phyloP scores from a whole-genome alignment of 257 asterid genomes.

The Solanum bulbocastanum region DNA sequence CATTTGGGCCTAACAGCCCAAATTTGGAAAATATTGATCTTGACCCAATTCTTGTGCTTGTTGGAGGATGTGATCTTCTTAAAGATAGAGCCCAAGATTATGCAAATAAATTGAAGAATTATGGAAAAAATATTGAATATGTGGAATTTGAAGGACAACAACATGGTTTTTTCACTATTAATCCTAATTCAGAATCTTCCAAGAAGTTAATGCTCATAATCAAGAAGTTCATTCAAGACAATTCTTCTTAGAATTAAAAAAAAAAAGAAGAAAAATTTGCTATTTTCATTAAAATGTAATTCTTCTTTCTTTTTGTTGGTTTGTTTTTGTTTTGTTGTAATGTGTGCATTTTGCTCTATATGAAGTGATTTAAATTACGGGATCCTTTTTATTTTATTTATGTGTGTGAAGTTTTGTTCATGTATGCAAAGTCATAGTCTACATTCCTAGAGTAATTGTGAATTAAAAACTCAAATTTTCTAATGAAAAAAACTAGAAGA shows the following conservation, averaged over 20 bases:
- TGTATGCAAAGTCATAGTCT: background rate
- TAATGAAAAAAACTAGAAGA: background rate
- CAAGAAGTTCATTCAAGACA: slow-evolving; percentile 26
- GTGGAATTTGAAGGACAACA: slow-evolving; percentile 71
- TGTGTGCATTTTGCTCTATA: background rate
- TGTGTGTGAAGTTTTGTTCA: background rate
- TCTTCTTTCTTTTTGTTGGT: background rate
- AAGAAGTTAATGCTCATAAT: slow-evolving; percentile 32
- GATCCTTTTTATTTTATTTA: background rate
- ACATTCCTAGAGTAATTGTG: background rate
- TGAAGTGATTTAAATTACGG: background rate
- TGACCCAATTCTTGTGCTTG: slow-evolving; percentile 47
- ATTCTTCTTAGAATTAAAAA: slow-evolving; percentile 4
- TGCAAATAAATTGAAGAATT: slow-evolving; percentile 27
- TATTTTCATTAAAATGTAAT: background rate
- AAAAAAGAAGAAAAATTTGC: background rate
- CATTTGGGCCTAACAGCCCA: slow-evolving; percentile 55
- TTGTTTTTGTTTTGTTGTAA: background rate
- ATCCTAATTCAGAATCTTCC: slow-evolving; percentile 42
- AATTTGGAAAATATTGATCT: slow-evolving; percentile 25
- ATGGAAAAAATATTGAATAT: slow-evolving; percentile 53
- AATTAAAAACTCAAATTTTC: background rate
- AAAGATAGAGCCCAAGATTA: slow-evolving; percentile 52
- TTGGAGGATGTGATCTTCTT: slow-evolving; percentile 50
- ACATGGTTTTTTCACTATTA: slow-evolving; percentile 62